Conservation (phyloP, 2,329 filamentous ascomycete species). For the Aureobasidium mangrovei region DNA sequence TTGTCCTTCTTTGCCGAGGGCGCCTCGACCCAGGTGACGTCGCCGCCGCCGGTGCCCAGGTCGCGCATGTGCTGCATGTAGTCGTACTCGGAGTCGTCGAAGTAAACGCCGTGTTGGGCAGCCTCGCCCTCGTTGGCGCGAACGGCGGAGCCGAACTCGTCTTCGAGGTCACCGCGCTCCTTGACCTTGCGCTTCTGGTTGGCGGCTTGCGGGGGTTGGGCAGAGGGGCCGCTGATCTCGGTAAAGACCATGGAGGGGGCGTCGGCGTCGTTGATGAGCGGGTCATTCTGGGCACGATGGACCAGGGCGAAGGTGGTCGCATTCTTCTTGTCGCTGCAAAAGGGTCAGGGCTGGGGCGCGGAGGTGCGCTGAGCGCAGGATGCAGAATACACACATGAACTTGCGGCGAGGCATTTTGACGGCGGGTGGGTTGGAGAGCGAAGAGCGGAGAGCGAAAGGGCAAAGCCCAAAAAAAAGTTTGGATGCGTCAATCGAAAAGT, state of each 20-base stretch:
- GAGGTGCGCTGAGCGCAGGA: neutral
- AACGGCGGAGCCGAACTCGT: conserved; percentile 60
- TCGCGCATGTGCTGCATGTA: conserved; percentile 99
- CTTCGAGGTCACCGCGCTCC: conserved; percentile 63
- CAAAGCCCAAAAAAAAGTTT: neutral
- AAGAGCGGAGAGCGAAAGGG: neutral
- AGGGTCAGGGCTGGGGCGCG: neutral
- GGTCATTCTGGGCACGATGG: conserved; percentile 94
- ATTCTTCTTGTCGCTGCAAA: conserved; percentile 64
- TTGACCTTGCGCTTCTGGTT: conserved; percentile 25
- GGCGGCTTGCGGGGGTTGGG: conserved; percentile 23
- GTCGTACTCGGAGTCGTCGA: conserved; percentile 90
- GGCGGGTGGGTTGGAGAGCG: neutral
- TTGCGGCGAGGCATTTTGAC: conserved; percentile 61
- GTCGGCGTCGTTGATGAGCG: conserved; percentile 83
- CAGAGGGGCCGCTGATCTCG: conserved; percentile 38
- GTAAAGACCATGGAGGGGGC: conserved; percentile 89
- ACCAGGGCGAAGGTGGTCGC: conserved; percentile 91
- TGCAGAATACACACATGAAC: conserved; percentile 55
- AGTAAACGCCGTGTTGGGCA: conserved; percentile 87
- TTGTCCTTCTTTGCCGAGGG: conserved; percentile 54
- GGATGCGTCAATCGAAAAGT: neutral
- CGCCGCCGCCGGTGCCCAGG: conserved; percentile 52
- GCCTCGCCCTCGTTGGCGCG: conserved; percentile 92
- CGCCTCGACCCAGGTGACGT: conserved; percentile 74